Evolutionary conservation across 352 stramenopile species (phyloP), one percentile per base, ranked within the genome.

Genomic region (Aphanomyces stellatus): DNA sequence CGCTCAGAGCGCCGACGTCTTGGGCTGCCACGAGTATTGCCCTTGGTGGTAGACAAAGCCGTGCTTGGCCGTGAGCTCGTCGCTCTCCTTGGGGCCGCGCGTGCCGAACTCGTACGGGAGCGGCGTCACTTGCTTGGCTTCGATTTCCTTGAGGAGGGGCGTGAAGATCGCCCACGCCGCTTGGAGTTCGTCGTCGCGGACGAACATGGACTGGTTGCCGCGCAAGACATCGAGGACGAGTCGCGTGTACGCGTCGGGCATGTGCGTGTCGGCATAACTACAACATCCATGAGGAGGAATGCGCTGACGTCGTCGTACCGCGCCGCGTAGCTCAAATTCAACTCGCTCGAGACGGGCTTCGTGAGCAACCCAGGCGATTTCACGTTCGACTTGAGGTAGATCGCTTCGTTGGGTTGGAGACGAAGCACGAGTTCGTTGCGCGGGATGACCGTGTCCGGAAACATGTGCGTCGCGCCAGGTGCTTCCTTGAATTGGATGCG

Each of bases 181-280:
- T 22, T 82, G 69, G 25, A 98, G 75, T 71, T 98, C 92, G 68
- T 98, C 92, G 48, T 82, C 78, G n/a, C 88, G 74, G n/a, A 97
- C 90, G 76, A 98, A 98, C 15, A 69, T 77, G 19, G 78, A 78
- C 33, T 78, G 78, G 22, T 91, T 74, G 48, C 88, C 90, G n/a
- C 84, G 74, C n/a, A 98, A 70, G 30, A 97, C 90, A 71, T 97
- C 88, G 3, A 97, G 76, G 35, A 98, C 81, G 1, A 98, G 77
- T 10, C 90, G 72, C 22, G 88, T 95, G 69, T 98, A 98, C 2
- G 92, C 89, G 69, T 97, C 90, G 5, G 89, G 89, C 69, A 88
- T 93, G 55, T 64, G 55, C 8, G 55, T 51, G 55, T 64, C 37
- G 17, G 55, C 55, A 24, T 64, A 64, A 27, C 55, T 64, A 64